These are phyloP conservation scores for Galium porrigens DNA, from an alignment of 305 asterid genomes.

Conservation along the genomic window DNA sequence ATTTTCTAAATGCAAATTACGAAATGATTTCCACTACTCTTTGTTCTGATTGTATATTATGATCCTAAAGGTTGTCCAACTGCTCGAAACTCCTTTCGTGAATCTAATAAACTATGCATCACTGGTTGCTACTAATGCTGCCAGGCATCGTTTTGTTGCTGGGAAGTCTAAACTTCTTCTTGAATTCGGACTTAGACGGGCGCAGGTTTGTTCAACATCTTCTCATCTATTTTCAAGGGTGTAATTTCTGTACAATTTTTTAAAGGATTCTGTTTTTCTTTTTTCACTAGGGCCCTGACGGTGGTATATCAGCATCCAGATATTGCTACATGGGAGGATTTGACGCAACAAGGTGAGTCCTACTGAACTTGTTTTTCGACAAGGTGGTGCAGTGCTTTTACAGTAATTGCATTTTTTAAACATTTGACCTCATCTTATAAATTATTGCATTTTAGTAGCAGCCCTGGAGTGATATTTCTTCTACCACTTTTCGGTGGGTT, in stretches of 20 bases:
- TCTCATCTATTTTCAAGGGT: background rate
- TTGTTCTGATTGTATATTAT: constrained; percentile 16
- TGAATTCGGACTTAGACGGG: constrained; percentile 85
- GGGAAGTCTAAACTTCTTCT: constrained; percentile 84
- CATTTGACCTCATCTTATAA: background rate
- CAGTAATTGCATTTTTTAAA: background rate
- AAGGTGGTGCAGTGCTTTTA: background rate
- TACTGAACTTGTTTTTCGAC: background rate
- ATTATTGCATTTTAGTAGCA: background rate
- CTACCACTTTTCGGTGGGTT: background rate
- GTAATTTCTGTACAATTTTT: constrained; percentile 10
- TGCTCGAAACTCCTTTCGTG: constrained; percentile 81
- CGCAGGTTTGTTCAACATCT: constrained; percentile 42
- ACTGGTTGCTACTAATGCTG: constrained; percentile 90
- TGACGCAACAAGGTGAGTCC: constrained; percentile 76
- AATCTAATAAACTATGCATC: constrained; percentile 88
- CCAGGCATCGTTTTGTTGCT: constrained; percentile 96
- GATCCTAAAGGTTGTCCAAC: constrained; percentile 72
- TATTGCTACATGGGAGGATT: constrained; percentile 97
- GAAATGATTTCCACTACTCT: background rate
- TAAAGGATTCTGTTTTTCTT: background rate
- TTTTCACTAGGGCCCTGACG: constrained; percentile 83
- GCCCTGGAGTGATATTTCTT: constrained; percentile 9
- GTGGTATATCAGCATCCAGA: constrained; percentile 89
- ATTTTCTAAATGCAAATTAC: background rate